Evolutionary conservation across 1,284 basidiomycete genomes (phyloP).

Genomic region (Ganoderma resinaceum): DNA sequence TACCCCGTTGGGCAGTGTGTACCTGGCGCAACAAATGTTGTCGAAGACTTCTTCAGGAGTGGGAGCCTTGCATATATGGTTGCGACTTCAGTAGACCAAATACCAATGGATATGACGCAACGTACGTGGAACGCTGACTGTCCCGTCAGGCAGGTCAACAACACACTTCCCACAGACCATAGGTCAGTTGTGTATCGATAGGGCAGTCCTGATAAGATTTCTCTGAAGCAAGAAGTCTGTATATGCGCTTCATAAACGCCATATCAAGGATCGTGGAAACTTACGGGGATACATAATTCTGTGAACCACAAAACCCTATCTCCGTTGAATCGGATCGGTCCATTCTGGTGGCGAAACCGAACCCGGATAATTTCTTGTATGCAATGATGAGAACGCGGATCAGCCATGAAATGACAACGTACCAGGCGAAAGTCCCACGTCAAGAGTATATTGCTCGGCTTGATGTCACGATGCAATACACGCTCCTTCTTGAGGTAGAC

Average conservation of each 20-base stretch:
- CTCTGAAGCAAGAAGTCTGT: conserved; percentile 26
- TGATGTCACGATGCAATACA: conserved; percentile 39
- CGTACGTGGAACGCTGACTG: conserved; percentile 31
- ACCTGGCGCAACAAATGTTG: conserved; percentile 30
- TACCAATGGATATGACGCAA: neutral
- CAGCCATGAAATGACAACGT: conserved; percentile 5
- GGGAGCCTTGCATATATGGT: conserved; percentile 17
- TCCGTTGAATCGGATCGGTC: conserved; percentile 23
- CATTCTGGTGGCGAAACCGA: conserved; percentile 32
- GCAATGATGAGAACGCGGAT: neutral
- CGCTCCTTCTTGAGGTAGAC: conserved; percentile 50
- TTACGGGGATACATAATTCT: conserved; percentile 37
- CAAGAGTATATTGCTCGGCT: conserved; percentile 34
- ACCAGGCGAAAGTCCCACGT: conserved; percentile 36
- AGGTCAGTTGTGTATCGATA: conserved; percentile 37
- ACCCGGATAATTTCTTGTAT: conserved; percentile 39
- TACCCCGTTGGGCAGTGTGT: conserved; percentile 15
- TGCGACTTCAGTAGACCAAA: neutral
- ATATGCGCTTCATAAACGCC: conserved; percentile 5
- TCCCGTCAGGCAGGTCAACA: conserved; percentile 36
- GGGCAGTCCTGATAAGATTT: conserved; percentile 30
- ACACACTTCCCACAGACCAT: conserved; percentile 40
- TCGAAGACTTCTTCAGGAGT: conserved; percentile 23
- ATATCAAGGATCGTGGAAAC: conserved; percentile 6
- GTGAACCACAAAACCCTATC: conserved; percentile 28